Conservation (phyloP, 192 early-diverging fungal genomes). For the Cetraspora pellucida region DNA sequence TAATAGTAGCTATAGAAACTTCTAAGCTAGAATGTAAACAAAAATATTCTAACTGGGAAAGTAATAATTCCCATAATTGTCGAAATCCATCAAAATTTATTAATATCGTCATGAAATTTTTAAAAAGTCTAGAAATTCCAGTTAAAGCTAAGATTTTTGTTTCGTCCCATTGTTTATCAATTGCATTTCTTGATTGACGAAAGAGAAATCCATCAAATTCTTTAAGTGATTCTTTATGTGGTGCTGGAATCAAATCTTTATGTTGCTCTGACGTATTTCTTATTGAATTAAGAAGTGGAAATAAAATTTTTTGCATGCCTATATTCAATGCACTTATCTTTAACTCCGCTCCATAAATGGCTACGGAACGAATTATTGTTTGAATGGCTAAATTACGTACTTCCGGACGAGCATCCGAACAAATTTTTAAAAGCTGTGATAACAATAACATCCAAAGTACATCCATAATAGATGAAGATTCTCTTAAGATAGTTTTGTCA, state of each 20-base stretch:
- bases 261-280: slow-evolving; percentile 54
- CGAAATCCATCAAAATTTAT: slow-evolving; percentile 65
- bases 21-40: slow-evolving; percentile 70
- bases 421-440: slow-evolving; percentile 76
- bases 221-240: slow-evolving; percentile 11
- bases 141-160: slow-evolving; percentile 75
- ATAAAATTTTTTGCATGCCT: slow-evolving; percentile 84
- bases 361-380: slow-evolving; percentile 90
- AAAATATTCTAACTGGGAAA: slow-evolving; percentile 73
- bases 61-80: slow-evolving; percentile 66
- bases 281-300: slow-evolving; percentile 77
- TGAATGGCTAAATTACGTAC: slow-evolving; percentile 94
- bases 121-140: slow-evolving; percentile 70
- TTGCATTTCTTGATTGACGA: slow-evolving; percentile 64
- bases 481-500: slow-evolving; percentile 42
- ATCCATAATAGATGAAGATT: slow-evolving; percentile 47
- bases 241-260: slow-evolving; percentile 42
- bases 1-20: slow-evolving; percentile 74
- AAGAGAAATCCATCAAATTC: slow-evolving; percentile 45
- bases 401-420: slow-evolving; percentile 84
- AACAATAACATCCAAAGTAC: slow-evolving; percentile 89
- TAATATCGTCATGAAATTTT: slow-evolving; percentile 67
- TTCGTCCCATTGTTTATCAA: slow-evolving; percentile 87
- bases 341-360: slow-evolving; percentile 80
- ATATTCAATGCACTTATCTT: slow-evolving; percentile 76